Evolutionary conservation across 192 early-diverging fungal genomes (phyloP).

Genomic region (Podila clonocystis): DNA sequence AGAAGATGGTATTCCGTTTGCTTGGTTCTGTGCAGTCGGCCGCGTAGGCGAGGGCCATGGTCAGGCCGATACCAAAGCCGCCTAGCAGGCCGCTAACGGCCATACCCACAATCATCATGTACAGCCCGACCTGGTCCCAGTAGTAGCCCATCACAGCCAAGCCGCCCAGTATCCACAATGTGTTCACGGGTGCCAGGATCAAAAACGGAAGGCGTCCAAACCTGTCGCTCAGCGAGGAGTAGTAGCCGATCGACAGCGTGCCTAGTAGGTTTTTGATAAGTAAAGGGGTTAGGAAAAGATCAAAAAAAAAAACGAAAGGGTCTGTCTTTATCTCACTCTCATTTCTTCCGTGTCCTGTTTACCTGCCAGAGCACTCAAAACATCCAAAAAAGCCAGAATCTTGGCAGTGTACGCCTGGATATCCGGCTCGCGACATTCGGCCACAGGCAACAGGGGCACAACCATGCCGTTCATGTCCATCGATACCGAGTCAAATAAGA

Average conservation of each 20-base stretch:
- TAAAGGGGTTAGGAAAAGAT: too few relatives aligned
- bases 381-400: constrained; percentile 13
- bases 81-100: constrained; percentile 16
- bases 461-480: not conserved
- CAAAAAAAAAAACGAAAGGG: too few relatives aligned
- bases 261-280: not conserved
- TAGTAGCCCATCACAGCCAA: constrained; percentile 16
- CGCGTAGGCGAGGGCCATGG: constrained; percentile 36
- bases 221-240: constrained; percentile 38
- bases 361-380: constrained; percentile 31
- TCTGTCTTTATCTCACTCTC: too few relatives aligned
- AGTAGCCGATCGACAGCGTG: constrained; percentile 32
- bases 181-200: constrained; percentile 3
- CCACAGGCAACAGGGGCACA: not conserved
- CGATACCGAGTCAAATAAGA: not conserved
- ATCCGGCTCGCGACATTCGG: constrained; percentile 11
- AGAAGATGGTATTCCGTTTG: constrained; percentile 22
- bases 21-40: constrained; percentile 33
- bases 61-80: constrained; percentile 8
- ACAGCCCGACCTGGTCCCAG: constrained; percentile 41
- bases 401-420: constrained; percentile 39
- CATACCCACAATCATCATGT: constrained; percentile 4
- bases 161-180: constrained; percentile 3
- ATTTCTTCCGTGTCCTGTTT: not conserved
- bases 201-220: constrained; percentile 27